Evolutionary conservation across 148 eudicot genomes (phyloP).

Genomic region (Spergularia bocconei): DNA sequence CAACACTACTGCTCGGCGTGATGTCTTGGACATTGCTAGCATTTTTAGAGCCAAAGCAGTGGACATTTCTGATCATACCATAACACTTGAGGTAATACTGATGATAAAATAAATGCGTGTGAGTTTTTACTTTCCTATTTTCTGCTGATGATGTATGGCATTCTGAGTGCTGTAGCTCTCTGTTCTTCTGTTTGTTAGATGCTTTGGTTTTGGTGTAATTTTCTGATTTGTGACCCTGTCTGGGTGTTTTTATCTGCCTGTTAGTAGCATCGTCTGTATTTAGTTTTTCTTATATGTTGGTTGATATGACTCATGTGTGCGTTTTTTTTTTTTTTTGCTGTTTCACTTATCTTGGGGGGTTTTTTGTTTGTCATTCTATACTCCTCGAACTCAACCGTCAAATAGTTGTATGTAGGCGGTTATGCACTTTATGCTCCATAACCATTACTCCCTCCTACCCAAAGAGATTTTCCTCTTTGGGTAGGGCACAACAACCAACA

Average conservation of each 20-base stretch:
- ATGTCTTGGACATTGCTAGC: conserved; percentile 89
- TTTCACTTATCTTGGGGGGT: too few relatives aligned
- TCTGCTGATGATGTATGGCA: background rate
- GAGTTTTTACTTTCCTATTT: background rate
- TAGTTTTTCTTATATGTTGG: too few relatives aligned
- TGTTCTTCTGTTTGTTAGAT: too few relatives aligned
- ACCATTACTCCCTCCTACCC: too few relatives aligned
- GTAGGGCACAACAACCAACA: too few relatives aligned
- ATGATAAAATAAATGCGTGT: background rate
- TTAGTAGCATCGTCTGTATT: too few relatives aligned
- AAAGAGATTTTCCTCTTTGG: too few relatives aligned
- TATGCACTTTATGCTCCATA: background rate
- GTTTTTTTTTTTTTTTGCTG: too few relatives aligned
- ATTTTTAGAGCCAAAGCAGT: conserved; percentile 91
- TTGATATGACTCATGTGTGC: too few relatives aligned
- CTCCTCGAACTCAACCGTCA: background rate
- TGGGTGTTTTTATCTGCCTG: too few relatives aligned
- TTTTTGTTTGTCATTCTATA: background rate
- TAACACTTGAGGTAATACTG: conserved; percentile 73
- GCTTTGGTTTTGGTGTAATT: too few relatives aligned
- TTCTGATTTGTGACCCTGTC: too few relatives aligned
- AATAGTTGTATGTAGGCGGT: background rate
- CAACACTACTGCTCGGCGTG: conserved; percentile 72
- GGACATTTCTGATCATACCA: conserved; percentile 94
- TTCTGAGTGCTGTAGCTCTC: background rate